phyloP scores from a whole-genome alignment of 768 basidiomycete species.

The Suillus discolor region DNA sequence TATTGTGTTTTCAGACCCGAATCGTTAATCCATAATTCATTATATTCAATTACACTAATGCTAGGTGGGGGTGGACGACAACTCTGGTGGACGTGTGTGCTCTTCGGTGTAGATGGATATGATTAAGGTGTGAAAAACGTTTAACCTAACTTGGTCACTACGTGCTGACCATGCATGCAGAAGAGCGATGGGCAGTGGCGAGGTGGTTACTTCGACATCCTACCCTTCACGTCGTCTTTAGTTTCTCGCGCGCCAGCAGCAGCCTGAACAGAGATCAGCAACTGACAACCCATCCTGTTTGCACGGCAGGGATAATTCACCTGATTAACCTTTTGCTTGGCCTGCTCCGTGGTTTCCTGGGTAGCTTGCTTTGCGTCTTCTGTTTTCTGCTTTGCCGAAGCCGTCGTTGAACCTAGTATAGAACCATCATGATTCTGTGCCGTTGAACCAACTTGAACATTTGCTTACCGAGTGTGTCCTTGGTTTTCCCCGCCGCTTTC shows the following conservation, averaged over 20 bases:
- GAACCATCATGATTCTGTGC: background rate
- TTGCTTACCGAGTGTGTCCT: slow-evolving; percentile 36
- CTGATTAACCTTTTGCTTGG: slow-evolving; percentile 15
- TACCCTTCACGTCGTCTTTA: slow-evolving; percentile 19
- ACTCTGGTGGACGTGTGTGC: background rate
- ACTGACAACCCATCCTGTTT: background rate
- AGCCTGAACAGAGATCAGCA: slow-evolving; percentile 12
- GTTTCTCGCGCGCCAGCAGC: slow-evolving; percentile 19
- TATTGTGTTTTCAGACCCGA: background rate
- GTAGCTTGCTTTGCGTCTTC: slow-evolving; percentile 8
- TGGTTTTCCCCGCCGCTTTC: slow-evolving; percentile 39
- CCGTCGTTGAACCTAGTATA: slow-evolving; percentile 6
- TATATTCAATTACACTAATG: background rate
- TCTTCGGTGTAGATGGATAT: background rate
- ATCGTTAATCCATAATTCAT: background rate
- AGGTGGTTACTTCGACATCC: background rate
- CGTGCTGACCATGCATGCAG: background rate
- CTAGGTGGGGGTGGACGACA: background rate
- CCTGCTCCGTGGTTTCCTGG: slow-evolving; percentile 15
- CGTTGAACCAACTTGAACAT: background rate
- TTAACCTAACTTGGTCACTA: background rate
- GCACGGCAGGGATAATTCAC: background rate
- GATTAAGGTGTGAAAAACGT: background rate
- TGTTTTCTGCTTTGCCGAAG: slow-evolving; percentile 9
- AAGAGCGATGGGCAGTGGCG: background rate